phyloP scores from a whole-genome alignment of 2,329 filamentous ascomycete species.

The Colletotrichum lindemuthianum region DNA sequence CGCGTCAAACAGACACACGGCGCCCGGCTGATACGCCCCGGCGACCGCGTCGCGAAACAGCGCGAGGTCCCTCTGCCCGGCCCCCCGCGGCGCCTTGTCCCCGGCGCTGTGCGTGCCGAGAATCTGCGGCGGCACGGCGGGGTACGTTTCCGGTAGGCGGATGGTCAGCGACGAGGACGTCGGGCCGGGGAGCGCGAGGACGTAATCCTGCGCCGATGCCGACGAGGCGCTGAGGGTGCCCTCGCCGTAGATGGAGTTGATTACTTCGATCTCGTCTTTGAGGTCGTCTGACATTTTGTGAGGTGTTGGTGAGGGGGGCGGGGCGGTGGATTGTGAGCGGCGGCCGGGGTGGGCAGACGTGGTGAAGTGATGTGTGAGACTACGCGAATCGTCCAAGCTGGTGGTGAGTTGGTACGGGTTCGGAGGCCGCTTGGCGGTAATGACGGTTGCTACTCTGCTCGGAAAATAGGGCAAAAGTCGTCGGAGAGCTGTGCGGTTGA shows the following conservation, averaged over 20 bases:
- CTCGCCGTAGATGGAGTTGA: slow-evolving; percentile 85
- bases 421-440: too few relatives aligned
- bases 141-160: slow-evolving; percentile 79
- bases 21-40: slow-evolving; percentile 75
- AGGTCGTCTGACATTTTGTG: slow-evolving; percentile 35
- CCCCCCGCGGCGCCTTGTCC: slow-evolving; percentile 72
- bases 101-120: slow-evolving; percentile 84
- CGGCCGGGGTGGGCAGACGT: neutral
- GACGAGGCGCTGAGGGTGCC: slow-evolving; percentile 63
- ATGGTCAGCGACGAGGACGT: slow-evolving; percentile 66
- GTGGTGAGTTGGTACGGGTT: too few relatives aligned
- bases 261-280: slow-evolving; percentile 79
- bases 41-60: slow-evolving; percentile 74
- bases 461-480: too few relatives aligned
- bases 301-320: neutral
- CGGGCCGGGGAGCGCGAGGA: slow-evolving; percentile 73
- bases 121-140: slow-evolving; percentile 76
- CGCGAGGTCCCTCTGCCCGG: slow-evolving; percentile 76
- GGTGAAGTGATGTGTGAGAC: neutral
- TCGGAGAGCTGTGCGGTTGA: too few relatives aligned
- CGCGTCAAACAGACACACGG: slow-evolving; percentile 91
- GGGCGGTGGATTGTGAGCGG: neutral
- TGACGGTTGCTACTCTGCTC: too few relatives aligned
- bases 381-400: neutral
- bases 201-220: slow-evolving; percentile 57